Base-by-base conservation (phyloP, 2,329 filamentous ascomycete genomes). In the Sporothrix variecibatus region DNA sequence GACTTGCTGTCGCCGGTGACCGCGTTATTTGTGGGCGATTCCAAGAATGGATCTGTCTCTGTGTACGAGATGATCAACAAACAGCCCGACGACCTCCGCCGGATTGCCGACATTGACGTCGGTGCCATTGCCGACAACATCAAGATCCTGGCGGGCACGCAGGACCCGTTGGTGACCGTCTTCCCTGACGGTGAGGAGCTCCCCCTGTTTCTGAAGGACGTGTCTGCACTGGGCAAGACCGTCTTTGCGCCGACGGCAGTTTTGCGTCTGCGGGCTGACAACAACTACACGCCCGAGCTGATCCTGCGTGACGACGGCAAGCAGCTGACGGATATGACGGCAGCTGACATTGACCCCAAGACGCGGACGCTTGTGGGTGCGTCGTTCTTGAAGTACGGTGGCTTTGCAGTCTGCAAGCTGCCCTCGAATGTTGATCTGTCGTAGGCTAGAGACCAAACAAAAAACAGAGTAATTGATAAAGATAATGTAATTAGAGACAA, bases 81-180 rank as follows among this genome's bases (percentile, higher is more conserved):
- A 4, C 7, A n/a, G 17, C 60, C 60, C 26, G 23, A 65, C 60
- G 20, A 65, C 26, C 60, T 65, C 26, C 31, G 60, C 60, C 60
- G 60, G 2, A 34, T 65, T 4, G 31, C 31, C 7, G 34, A 34
- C 17, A 20, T 65, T 11, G 60, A 65, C 20, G 60, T 65, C 17
- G 60, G 60, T 17, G 60, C 60, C 17, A 65, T 65, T 43, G 60
- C 60, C 0, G 60, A 65, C 60, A 65, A 65, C 60, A 65, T 65
- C 34, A 65, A 65, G 60, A 65, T 65, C 9, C 6, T 65, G 60
- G 60, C 60, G 31, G 60, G 60, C 17, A 65, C 60, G 17, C 6
- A 20, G 20, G 60, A 65, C 31, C 60, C 60, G 17, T 31, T 65
- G 20, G 60, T 65, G 12, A 65, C 60, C 2, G 60, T 65, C 15